These are phyloP conservation scores for Echeveria elegans DNA, from an alignment of 164 flowering plant species.

Conservation along the genomic window DNA sequence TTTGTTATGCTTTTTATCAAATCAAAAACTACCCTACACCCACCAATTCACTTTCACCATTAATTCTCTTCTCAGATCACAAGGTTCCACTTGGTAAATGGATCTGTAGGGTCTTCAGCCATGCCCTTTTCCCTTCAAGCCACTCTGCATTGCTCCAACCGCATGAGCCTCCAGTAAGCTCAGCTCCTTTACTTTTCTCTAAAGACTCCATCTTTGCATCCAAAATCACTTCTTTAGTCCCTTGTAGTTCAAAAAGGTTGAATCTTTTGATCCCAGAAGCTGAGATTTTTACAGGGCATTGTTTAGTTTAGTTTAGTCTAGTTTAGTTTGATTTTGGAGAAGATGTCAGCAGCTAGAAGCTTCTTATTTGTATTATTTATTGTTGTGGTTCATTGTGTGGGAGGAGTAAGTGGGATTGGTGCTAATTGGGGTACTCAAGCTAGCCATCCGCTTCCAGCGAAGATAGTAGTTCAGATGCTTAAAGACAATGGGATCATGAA, in stretches of 20 bases:
- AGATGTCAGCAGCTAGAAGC: background rate
- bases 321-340: background rate
- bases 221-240: background rate
- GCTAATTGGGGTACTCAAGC: conserved; percentile 90
- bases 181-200: background rate
- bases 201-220: background rate
- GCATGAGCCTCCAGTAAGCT: too few species aligned
- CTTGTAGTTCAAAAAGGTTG: background rate
- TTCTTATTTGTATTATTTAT: background rate
- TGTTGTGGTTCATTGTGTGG: background rate
- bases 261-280: background rate
- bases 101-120: too few species aligned
- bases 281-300: background rate
- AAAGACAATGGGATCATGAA: conserved; percentile 66
- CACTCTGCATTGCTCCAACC: too few species aligned
- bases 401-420: conserved; percentile 39
- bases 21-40: too few species aligned
- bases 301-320: background rate
- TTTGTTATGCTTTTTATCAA: too few species aligned
- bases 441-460: conserved; percentile 57
- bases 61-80: too few species aligned
- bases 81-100: too few species aligned
- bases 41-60: too few species aligned
- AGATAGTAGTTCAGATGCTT: conserved; percentile 50
- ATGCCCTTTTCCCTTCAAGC: too few species aligned